Evolutionary conservation across 176 grass and related monocot genomes (phyloP), one percentile per base, ranked within the genome.

Genomic region (Pontederia paniculata): DNA sequence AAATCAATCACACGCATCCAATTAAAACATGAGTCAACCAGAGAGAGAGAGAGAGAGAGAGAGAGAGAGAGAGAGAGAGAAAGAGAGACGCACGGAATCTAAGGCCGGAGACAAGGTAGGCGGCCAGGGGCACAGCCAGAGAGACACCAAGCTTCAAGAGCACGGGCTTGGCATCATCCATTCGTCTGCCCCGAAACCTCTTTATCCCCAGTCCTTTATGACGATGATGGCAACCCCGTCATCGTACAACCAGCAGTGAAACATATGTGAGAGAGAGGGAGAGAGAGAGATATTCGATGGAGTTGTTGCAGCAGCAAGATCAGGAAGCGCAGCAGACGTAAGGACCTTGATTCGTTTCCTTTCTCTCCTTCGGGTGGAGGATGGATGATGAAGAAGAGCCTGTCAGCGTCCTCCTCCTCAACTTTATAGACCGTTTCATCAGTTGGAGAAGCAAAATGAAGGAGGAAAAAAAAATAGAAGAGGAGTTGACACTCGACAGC

Each of bases 121-220:
- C 19, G 12, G 66, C 66, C n/a, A 69, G 19, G 13, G 52, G 17
- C 9, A 52, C n/a, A 41, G 43, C 66, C 10, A 69, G 14, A 31
- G 52, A 42, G 9, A 25, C 66, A 9, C 52, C 66, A 9, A 69
- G 1, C 9, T 42, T 43, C 42, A 45, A 21, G 20, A 55, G 17
- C 19, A 69, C 12, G 1, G 50, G 42, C 7, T 57, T 53, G 42
- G 45, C 56, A 2, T 57, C 43, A 12, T 45, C 41, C 12, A 13
- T 69, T 2, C 5, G 9, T 12, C 12, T 17, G 8, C 22, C 41
- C 18, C 19, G 11, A 4, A 45, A 28, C 15, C n/a, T 4, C 17
- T 66, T 42, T 17, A 43, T 59, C 22, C 25, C 22, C n/a, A 9
- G 8, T 14, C 17, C 17, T 46, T 9, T 10, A 57, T 57, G 54